Evolutionary conservation across 495 filamentous ascomycete genomes (phyloP), one percentile per base, ranked within the genome.

Genomic region (Margaritispora aquatica): DNA sequence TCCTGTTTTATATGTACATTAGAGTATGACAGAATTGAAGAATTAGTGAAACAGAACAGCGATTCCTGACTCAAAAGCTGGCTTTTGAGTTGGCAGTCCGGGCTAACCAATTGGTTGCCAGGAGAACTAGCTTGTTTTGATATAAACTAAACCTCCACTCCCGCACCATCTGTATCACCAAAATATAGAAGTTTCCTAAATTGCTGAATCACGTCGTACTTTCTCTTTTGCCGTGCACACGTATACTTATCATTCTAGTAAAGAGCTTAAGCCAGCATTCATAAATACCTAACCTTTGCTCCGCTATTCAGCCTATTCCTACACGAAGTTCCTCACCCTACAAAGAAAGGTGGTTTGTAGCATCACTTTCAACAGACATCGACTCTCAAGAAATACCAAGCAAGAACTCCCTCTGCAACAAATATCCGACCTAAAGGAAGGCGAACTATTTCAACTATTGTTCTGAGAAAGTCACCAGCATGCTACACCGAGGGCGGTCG

Each of bases 401-500:
- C n/a, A n/a, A n/a, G n/a, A n/a, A n/a, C n/a, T n/a, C n/a, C n/a
- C n/a, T n/a, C n/a, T n/a, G n/a, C n/a, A n/a, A n/a, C n/a, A n/a
- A n/a, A n/a, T n/a, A n/a, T n/a, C n/a, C n/a, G n/a, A n/a, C n/a
- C n/a, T n/a, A n/a, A n/a, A n/a, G n/a, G n/a, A n/a, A 34, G 29
- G 29, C 29, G 29, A 34, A 34, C 29, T 15, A 7, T 34, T 34
- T 34, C 7, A 34, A 5, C 29, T 5, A 5, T 34, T 34, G 5
- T 5, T 34, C 29, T 34, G 7, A 7, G 15, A 9, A 8, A n/a
- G 38, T 9, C 38, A n/a, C 3, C 38, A 54, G 41, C 21, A 68
- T 61, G 60, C 21, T 66, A 29, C 53, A 58, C 19, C 66, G 73
- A 66, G 70, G 75, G 44, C 68, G 67, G 59, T 60, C 64, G 52